Base-by-base conservation (phyloP, 179 eudicot species). In the Spinacia oleracea region DNA sequence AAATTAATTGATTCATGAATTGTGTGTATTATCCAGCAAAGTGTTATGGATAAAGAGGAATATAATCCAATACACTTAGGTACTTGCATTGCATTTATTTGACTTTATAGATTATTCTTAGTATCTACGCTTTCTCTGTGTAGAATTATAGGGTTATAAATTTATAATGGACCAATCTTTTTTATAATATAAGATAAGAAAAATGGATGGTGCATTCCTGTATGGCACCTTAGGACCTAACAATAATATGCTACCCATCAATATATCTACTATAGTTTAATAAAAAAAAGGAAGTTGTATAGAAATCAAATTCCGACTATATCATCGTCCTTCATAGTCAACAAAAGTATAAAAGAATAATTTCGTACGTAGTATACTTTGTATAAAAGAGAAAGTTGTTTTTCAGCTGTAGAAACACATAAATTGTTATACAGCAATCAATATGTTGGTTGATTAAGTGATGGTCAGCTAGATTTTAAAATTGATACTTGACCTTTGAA, bases 41-140 rank as follows among this genome's bases (percentile, higher is more conserved):
- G 74, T 65, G 72, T 70, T 59, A 63, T 81, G 86, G 88, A 85
- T 83, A 72, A 82, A 82, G 83, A 66, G 75, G 90, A 88, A 88
- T 86, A 79, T 86, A 88, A 88, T 86, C 86, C 75, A 59, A 74
- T 59, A 79, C 72, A 77, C 65, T 76, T 79, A 67, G 78, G 80
- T 79, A 63, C 35, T 80, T 80, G 58, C 42, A 45, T 71, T 70
- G 10, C 42, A 2, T 9, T 69, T 50, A 31, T 77, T 70, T 59
- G 27, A 65, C 81, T 82, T 84, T 83, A 56, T 32, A 51, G 50
- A 77, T 74, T 85, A 81, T 85, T 87, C 85, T 70, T 73, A 72
- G 83, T 79, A 83, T 81, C 72, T 74, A 75, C 60, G 65, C 83
- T 83, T 83, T 85, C 70, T 25, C 27, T 76, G 81, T 81, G 84